Evolutionary conservation across 2,329 filamentous ascomycete species (phyloP).

Genomic region (Fusarium scirpi): DNA sequence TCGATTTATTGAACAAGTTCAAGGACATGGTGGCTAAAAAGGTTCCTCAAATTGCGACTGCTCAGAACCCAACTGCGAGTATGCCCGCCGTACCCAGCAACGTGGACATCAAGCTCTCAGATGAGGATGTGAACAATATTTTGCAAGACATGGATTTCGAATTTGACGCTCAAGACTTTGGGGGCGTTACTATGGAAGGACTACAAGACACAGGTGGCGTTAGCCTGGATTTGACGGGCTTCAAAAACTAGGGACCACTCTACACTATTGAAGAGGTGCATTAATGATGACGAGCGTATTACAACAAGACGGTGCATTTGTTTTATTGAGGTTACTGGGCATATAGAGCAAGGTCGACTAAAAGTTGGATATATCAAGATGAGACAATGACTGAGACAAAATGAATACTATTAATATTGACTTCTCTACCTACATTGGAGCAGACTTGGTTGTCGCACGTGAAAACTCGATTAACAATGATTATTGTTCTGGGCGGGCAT

Average conservation of each 20-base stretch:
- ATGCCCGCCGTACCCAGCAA: conserved; percentile 44
- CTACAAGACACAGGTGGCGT: conserved; percentile 50
- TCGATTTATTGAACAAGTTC: conserved; percentile 65
- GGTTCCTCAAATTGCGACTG: conserved; percentile 34
- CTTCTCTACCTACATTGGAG: neutral
- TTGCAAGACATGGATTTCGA: conserved; percentile 60
- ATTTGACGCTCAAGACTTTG: conserved; percentile 50
- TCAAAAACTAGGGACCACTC: conserved; percentile 42
- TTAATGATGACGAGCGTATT: conserved; percentile 15
- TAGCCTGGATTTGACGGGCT: conserved; percentile 42
- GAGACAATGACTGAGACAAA: neutral
- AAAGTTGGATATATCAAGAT: conserved; percentile 25
- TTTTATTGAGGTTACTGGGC: neutral
- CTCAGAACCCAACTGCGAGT: conserved; percentile 4
- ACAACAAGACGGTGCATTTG: conserved; percentile 5
- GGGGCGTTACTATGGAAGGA: conserved; percentile 44
- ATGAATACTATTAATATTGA: neutral
- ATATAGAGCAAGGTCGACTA: neutral
- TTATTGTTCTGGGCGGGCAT: conserved; percentile 1
- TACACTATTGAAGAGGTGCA: conserved; percentile 41
- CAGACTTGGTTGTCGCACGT: neutral
- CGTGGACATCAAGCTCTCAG: conserved; percentile 54
- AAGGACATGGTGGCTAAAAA: conserved; percentile 58
- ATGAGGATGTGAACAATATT: conserved; percentile 56
- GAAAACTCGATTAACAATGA: neutral